Conservation (phyloP, 1,284 basidiomycete genomes). For the Pyrrhoderma noxium region DNA sequence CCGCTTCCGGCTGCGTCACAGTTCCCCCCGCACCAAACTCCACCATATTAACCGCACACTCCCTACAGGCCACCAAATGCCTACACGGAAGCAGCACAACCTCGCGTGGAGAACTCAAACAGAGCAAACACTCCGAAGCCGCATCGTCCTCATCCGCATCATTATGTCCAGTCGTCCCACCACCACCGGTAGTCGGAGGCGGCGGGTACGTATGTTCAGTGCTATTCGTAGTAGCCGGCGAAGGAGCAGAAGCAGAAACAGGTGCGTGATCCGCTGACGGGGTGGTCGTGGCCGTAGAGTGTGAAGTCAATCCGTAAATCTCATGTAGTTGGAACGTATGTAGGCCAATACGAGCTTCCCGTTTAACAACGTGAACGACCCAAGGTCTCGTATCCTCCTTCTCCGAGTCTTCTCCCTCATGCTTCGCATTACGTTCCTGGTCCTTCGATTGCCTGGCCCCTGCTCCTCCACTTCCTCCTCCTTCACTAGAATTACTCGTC, state of each 20-base stretch:
- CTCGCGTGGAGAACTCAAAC: constrained; percentile 77
- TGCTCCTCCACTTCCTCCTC: not conserved
- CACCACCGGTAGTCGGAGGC: constrained; percentile 30
- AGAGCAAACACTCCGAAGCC: constrained; percentile 82
- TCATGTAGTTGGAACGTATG: constrained; percentile 90
- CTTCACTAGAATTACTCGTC: constrained; percentile 9
- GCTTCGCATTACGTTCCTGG: not conserved
- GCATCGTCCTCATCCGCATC: constrained; percentile 62
- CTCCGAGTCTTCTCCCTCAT: not conserved
- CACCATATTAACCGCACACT: constrained; percentile 90
- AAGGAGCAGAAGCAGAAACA: constrained; percentile 22
- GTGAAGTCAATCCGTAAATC: constrained; percentile 78
- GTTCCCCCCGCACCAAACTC: constrained; percentile 88
- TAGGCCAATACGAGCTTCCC: constrained; percentile 84
- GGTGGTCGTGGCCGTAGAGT: constrained; percentile 30
- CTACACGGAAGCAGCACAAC: constrained; percentile 86
- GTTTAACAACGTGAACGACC: constrained; percentile 84
- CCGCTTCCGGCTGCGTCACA: constrained; percentile 56
- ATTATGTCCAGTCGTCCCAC: constrained; percentile 15
- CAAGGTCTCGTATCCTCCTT: constrained; percentile 52
- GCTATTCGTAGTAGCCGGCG: constrained; percentile 16
- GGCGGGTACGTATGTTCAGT: constrained; percentile 36
- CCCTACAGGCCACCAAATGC: constrained; percentile 86
- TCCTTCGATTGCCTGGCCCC: not conserved
- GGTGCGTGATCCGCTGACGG: constrained; percentile 34